Evolutionary conservation across 805 yeast species (phyloP), one percentile per base, ranked within the genome.

Genomic region (Priceomyces haplophilus): DNA sequence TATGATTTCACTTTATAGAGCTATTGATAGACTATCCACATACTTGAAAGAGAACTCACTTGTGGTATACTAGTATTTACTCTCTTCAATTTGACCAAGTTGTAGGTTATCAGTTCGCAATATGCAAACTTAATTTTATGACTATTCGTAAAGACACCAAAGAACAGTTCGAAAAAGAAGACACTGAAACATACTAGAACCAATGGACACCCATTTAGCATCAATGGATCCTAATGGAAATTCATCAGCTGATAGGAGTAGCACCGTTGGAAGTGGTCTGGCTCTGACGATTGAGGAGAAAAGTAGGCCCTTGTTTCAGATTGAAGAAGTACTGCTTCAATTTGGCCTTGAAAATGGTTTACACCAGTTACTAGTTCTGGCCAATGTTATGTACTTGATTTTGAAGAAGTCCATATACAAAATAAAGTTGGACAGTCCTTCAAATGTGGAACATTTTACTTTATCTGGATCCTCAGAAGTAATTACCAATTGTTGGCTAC

Each of bases 291-390:
- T 24, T 5, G 39, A 36, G 27, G 30, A 7, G 17, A 23, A 23
- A 6, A 23, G 13, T n/a, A 11, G 30, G 25, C 48, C 48, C 5
- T 17, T 47, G 4, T 61, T 65, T 40, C 56, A 53, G 5, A 45
- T 70, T 8, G 74, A 69, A 41, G 57, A 58, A 16, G 75, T 69
- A 3, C 73, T 61, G 47, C 60, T 69, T 11, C 74, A 67, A 42
- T 69, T 69, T 46, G 60, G 54, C 17, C 61, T 69, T 27, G 44
- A 50, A 7, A 38, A 58, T 41, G 48, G 54, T 3, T 50, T 69
- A 20, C 49, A 44, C 7, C 41, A 50, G 13, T 48, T 69, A 10
- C 49, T 53, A 15, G 73, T 69, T 4, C 55, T 55, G 36, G 63
- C 56, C 41, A 64, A 68, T 46, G 49, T 52, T 16, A 70, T 70